Conservation (phyloP, 257 asterid species). For the Solanum corneliomulleri region DNA sequence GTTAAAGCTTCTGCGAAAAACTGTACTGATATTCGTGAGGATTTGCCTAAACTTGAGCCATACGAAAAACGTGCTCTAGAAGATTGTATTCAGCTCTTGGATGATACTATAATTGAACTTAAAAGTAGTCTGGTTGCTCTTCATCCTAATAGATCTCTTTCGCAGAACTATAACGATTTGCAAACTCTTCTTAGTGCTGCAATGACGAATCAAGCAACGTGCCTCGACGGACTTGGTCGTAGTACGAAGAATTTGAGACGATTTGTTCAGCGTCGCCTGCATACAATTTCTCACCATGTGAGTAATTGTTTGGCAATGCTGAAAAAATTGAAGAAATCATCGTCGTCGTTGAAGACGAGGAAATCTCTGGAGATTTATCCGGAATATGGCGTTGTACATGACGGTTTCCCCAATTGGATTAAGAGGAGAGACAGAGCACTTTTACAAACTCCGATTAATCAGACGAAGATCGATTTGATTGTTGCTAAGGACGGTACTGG, state of each 20-base stretch:
- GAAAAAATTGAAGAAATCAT: constrained; percentile 30
- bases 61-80: constrained; percentile 59
- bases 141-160: constrained; percentile 14
- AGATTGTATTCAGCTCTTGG: constrained; percentile 68
- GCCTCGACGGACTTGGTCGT: constrained; percentile 85
- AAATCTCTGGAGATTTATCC: constrained; percentile 18
- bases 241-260: constrained; percentile 42
- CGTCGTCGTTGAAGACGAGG: not conserved
- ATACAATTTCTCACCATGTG: constrained; percentile 53
- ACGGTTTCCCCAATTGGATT: constrained; percentile 69
- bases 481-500: constrained; percentile 91
- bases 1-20: constrained; percentile 38
- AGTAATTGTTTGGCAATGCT: constrained; percentile 85
- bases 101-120: constrained; percentile 44
- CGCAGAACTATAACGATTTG: constrained; percentile 36
- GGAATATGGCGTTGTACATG: constrained; percentile 21
- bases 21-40: constrained; percentile 45
- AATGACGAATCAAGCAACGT: constrained; percentile 87
- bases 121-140: constrained; percentile 26
- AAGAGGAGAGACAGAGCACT: constrained; percentile 40
- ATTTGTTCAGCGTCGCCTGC: constrained; percentile 36
- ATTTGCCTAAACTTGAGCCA: constrained; percentile 32
- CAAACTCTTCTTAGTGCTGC: constrained; percentile 82
- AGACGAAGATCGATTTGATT: constrained; percentile 25
- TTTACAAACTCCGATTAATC: constrained; percentile 40